Evolutionary conservation across 257 asterid genomes (phyloP).

Genomic region (Anisodus tanguticus): DNA sequence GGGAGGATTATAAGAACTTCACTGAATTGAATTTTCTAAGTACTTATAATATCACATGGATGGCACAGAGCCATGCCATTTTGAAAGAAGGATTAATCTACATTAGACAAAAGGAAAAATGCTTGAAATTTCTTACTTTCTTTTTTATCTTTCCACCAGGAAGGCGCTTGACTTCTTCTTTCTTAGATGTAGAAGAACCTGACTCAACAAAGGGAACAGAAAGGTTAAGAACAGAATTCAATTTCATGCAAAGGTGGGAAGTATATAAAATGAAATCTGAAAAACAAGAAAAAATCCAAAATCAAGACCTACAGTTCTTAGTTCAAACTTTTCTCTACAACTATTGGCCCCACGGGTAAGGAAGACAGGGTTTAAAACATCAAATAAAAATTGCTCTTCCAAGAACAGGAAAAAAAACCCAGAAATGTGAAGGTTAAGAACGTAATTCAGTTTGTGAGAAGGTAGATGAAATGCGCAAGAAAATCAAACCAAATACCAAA

Average conservation of each 20-base stretch:
- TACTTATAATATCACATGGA: slow-evolving; percentile 5
- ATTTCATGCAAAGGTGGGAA: slow-evolving; percentile 23
- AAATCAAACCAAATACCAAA: slow-evolving; percentile 12
- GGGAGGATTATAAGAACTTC: slow-evolving; percentile 9
- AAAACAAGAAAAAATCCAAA: not conserved
- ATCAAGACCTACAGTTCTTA: not conserved
- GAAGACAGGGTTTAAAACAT: not conserved
- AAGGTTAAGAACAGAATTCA: slow-evolving; percentile 4
- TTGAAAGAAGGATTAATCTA: slow-evolving; percentile 20
- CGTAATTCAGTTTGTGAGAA: not conserved
- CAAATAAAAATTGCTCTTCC: not conserved
- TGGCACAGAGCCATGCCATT: not conserved
- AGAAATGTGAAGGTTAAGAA: not conserved
- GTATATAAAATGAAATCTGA: slow-evolving; percentile 17
- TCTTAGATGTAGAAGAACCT: slow-evolving; percentile 81
- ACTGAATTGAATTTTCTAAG: not conserved
- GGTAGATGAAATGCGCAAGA: not conserved
- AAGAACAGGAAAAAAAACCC: not conserved
- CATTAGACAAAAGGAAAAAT: not conserved
- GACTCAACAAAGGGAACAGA: slow-evolving; percentile 46
- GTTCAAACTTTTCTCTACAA: not conserved
- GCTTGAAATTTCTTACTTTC: slow-evolving; percentile 59
- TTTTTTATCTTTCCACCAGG: slow-evolving; percentile 98
- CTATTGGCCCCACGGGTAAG: not conserved
- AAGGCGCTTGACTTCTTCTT: slow-evolving; percentile 89